Evolutionary conservation across 2,329 filamentous ascomycete genomes (phyloP), one percentile per base, ranked within the genome.

Genomic region (Apiospora sp.): DNA sequence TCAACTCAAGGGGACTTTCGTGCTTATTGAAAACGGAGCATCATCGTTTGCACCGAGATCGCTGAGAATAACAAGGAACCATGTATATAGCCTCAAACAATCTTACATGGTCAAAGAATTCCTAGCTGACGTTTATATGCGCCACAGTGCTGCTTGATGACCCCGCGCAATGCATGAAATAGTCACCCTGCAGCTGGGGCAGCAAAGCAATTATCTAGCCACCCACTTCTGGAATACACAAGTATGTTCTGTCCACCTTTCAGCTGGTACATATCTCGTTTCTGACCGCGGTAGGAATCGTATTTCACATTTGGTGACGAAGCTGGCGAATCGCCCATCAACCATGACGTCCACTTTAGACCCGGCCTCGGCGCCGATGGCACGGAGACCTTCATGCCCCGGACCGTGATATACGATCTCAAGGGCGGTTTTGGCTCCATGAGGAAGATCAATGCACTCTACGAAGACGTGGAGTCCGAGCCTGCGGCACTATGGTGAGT

Each of bases 171-270:
- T 99, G 96, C 94, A 95, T 83, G 96, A 99, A 84, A 94, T 98
- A 74, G 87, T 99, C 74, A 98, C 96, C 0, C 86, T 99, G 67
- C 96, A 99, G 86, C 91, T 98, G 73, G 96, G 96, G 61, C 93
- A 97, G 81, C 92, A 93, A 80, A 95, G 93, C 81, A 99, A 99
- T 82, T 97, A 98, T 79, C 86, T 97, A 30, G 95, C 93, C 43
- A 97, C 95, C 0, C 96, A 99, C 85, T 99, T 98, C 82, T 99
- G 96, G 96, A 99, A 99, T 79, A 88, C 93, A 7, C 96, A 98
- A 87, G 94, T 94, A 79, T 75, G 80, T 41, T 37, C 19, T 41
- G 3, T 8, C 37, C 19, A 27, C 14, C 54, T 22, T 5, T 24
- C 7, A 14, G 6, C 44, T 24, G 44, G 14, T 30, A 48, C 2